Percentiles rank a stretch among this genome's conserved stretches.
These are phyloP conservation scores for Cyclospora cayetanensis DNA, from an alignment of 169 alveolate species.

Conservation along the genomic window DNA sequence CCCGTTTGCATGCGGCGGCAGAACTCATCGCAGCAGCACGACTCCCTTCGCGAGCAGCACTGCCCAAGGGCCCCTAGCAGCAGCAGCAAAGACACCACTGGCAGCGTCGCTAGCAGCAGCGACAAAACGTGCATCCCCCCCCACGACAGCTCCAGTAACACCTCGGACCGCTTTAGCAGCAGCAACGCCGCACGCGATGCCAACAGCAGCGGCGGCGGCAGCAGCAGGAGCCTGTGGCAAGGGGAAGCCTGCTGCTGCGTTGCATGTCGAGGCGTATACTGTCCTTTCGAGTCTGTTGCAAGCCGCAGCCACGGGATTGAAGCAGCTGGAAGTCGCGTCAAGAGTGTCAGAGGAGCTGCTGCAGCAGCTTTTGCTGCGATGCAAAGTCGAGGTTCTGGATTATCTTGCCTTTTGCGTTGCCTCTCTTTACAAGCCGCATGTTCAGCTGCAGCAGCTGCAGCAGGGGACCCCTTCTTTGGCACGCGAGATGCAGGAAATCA, in stretches of 20 bases:
- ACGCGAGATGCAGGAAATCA: neutral
- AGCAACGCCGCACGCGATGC: too few species aligned
- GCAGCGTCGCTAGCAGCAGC: too few species aligned
- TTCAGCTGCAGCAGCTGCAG: constrained; percentile 46
- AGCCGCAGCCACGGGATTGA: constrained; percentile 25
- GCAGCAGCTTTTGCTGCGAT: constrained; percentile 42
- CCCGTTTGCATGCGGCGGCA: constrained; percentile 40
- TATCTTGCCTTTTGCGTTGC: constrained; percentile 38
- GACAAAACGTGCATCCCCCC: too few species aligned
- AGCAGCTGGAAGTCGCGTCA: constrained; percentile 56
- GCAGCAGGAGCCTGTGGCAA: constrained; percentile 23
- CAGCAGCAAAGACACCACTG: too few species aligned
- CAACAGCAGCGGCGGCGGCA: constrained; percentile 44
- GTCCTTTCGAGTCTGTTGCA: constrained; percentile 28
- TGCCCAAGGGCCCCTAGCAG: constrained; percentile 1
- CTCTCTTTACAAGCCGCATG: constrained; percentile 13
- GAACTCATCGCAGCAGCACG: neutral
- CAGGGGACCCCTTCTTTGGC: constrained; percentile 50
- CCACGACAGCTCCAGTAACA: too few species aligned
- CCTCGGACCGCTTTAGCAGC: too few species aligned
- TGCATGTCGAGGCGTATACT: constrained; percentile 38
- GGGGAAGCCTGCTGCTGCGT: constrained; percentile 31
- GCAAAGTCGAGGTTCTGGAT: constrained; percentile 21
- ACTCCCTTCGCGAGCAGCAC: constrained; percentile 29
- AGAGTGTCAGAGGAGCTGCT: constrained; percentile 50